These are phyloP conservation scores for Citrus cavaleriei DNA, from an alignment of 345 rosid genomes.

Conservation along the genomic window DNA sequence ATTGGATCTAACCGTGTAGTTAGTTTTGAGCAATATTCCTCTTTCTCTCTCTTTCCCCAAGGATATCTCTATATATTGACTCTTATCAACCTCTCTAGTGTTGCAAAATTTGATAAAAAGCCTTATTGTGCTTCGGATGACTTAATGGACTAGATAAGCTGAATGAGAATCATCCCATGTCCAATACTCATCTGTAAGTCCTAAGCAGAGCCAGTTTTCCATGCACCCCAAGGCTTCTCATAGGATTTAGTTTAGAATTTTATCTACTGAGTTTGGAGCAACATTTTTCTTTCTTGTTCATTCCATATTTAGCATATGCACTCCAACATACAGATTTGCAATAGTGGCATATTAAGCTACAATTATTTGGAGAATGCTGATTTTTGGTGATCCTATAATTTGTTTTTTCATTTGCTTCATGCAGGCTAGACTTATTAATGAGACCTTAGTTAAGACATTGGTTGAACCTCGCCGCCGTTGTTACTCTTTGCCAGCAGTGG, in stretches of 20 bases:
- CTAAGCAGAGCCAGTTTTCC: background rate
- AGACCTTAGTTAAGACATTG: slow-evolving; percentile 84
- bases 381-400: background rate
- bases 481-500: slow-evolving; percentile 63
- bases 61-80: background rate
- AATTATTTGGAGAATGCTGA: background rate
- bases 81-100: too few species aligned
- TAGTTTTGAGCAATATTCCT: background rate
- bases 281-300: background rate
- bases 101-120: background rate
- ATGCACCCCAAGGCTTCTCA: background rate
- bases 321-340: background rate
- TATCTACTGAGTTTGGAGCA: background rate
- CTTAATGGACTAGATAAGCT: background rate
- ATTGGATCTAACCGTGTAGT: background rate
- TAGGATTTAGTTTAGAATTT: background rate
- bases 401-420: background rate
- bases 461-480: slow-evolving; percentile 91
- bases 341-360: background rate
- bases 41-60: background rate
- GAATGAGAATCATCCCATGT: background rate
- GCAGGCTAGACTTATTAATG: slow-evolving; percentile 78
- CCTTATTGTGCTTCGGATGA: background rate
- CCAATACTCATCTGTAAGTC: background rate
- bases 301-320: background rate